Base-by-base conservation (phyloP, 306 rosid genomes). In the Heteromeles arbutifolia region DNA sequence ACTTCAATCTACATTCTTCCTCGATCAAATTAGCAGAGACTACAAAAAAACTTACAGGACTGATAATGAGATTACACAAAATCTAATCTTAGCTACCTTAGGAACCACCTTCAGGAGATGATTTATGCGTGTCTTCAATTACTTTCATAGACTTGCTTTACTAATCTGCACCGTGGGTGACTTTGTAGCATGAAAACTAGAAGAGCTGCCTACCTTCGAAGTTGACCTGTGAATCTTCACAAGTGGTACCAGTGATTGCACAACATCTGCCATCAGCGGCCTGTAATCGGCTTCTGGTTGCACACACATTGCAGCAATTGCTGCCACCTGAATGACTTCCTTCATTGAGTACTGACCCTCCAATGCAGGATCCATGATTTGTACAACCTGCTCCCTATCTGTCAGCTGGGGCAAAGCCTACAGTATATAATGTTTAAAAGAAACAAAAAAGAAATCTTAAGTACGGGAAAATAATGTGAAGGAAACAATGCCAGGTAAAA, bases 251-350 rank as follows among this genome's bases (percentile, higher is more conserved):
- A 92, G 78, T 15, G 98, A 95, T 79, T 95, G 97, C 77, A 95
- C 97, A 21, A 95, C 98, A 80, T 95, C 98, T 8, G 97, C 96
- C 98, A 92, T 95, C 74, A 95, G 92, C 2, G 98, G 98, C 77
- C 98, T 85, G 81, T 95, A 95, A 82, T 92, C 97, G 12, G 96
- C 93, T 84, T 92, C 98, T 0, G 96, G 97, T 74, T 95, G 98
- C 62, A 95, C 97, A 54, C 98, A 95, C 98, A 92, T 86, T 32
- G 96, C 88, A 37, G 98, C 97, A 74, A 95, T 92, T 31, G 98
- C 98, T 3, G 98, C 97, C 54, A 95, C 96, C 85, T 95, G 98
- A 83, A 95, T 83, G 54, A 87, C 96, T 75, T 92, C 98, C 85
- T 95, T 95, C 97, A 92, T 87, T 18, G 92, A 86, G 85, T 92